Conservation (phyloP, 768 basidiomycete genomes). For the Mycena epipterygia region DNA sequence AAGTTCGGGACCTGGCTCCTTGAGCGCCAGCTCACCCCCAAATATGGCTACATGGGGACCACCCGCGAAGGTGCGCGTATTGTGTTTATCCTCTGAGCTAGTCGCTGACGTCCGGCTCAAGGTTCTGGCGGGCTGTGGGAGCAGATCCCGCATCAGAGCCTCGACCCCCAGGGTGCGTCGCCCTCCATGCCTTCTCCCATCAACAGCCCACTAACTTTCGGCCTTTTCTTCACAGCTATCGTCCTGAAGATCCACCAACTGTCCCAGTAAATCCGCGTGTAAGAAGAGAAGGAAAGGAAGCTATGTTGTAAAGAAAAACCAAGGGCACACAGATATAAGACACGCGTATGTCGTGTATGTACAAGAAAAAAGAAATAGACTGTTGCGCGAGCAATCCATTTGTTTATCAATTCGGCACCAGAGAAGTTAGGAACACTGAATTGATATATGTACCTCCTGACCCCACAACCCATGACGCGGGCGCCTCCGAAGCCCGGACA, state of each 20-base stretch:
- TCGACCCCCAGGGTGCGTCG: slow-evolving; percentile 81
- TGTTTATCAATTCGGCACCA: neutral
- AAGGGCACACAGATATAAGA: neutral
- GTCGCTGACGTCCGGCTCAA: slow-evolving; percentile 57
- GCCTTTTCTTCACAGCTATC: slow-evolving; percentile 56
- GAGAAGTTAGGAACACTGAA: neutral
- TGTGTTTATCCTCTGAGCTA: slow-evolving; percentile 21
- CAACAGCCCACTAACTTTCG: slow-evolving; percentile 20
- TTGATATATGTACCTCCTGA: slow-evolving; percentile 13
- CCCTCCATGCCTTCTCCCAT: slow-evolving; percentile 21
- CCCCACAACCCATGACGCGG: neutral
- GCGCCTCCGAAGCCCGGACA: neutral
- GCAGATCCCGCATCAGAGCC: slow-evolving; percentile 85
- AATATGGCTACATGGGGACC: slow-evolving; percentile 85
- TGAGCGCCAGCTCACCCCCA: slow-evolving; percentile 84
- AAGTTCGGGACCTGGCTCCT: slow-evolving; percentile 91
- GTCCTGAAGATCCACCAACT: slow-evolving; percentile 64
- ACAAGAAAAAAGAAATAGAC: slow-evolving; percentile 14
- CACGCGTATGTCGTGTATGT: slow-evolving; percentile 22
- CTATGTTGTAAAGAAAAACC: neutral
- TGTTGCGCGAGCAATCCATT: neutral
- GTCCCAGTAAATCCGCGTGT: slow-evolving; percentile 40
- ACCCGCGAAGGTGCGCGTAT: slow-evolving; percentile 71
- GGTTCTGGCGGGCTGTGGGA: slow-evolving; percentile 81
- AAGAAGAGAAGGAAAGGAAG: neutral